Base-by-base conservation (phyloP, 1,284 basidiomycete species). In the Polyporus tsugae region DNA sequence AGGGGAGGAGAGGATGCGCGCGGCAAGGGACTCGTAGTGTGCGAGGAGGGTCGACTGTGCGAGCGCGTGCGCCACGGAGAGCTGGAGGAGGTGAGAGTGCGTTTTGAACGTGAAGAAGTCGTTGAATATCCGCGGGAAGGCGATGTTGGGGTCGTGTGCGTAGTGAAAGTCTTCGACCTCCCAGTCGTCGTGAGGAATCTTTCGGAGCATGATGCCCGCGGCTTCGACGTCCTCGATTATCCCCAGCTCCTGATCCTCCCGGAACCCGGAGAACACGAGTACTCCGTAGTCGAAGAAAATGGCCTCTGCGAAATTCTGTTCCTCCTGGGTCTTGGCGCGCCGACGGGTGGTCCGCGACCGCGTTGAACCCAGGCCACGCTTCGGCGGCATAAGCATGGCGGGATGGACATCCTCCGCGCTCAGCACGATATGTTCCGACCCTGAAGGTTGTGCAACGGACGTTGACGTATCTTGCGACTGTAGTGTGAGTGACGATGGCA, bases 71-170 rank as follows among this genome's bases (percentile, higher is more conserved):
- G 97, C 91, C 63, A 98, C 90, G 33, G 95, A 96, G n/a, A 98
- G 86, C 78, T 93, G 94, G 44, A 94, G 88, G 41, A 95, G 87
- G 75, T 96, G 94, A 0, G 94, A 96, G 57, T 90, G 91, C 0
- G 93, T 92, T 85, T 97, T 95, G 81, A 97, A 91, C 17, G 95
- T 96, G 82, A 96, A 96, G 79, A 96, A 95, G 79, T 96, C 95
- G 73, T 96, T 95, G 80, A 95, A 95, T 75, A 97, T 95, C 67
- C 93, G 89, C 52, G 92, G 95, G 76, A 91, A 96, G 25, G 88
- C 85, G n/a, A 95, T 94, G 60, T 91, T 83, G 1, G 92, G 87
- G 75, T 98, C 96, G 78, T 97, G 94, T 15, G 88, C 85, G 79
- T 90, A 97, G 82, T 97, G 95, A 74, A 92, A 96, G 76, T 95